Conservation (phyloP, 148 eudicot genomes). For the Silene conica region DNA sequence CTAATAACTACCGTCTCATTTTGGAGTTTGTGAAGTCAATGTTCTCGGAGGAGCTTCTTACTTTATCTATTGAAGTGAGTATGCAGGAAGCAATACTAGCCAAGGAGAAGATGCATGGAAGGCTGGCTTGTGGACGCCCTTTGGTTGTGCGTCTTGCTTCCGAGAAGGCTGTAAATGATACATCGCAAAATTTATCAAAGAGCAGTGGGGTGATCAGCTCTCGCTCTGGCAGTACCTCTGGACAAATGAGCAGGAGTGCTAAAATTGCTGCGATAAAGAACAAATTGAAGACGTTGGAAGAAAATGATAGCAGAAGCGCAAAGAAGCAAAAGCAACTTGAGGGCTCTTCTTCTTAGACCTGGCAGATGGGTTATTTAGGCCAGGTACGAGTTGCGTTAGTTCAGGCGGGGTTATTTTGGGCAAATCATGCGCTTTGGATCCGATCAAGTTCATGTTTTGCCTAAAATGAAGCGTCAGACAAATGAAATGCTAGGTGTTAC, state of each 20-base stretch:
- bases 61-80: constrained; percentile 68
- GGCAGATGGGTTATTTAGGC: not conserved
- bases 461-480: not conserved
- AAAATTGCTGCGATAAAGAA: constrained; percentile 89
- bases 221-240: constrained; percentile 34
- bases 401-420: no score
- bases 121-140: constrained; percentile 76
- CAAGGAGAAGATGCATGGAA: constrained; percentile 92
- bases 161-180: constrained; percentile 50
- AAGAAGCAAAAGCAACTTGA: constrained; percentile 66
- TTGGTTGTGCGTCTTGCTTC: constrained; percentile 80
- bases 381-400: no score
- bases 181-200: constrained; percentile 33
- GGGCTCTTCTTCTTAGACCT: constrained; percentile 9
- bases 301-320: constrained; percentile 38
- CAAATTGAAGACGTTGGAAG: constrained; percentile 79
- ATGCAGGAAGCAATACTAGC: constrained; percentile 94
- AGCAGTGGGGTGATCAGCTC: constrained; percentile 32
- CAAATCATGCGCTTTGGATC: not conserved
- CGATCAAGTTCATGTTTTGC: not conserved
- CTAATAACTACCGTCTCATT: not conserved
- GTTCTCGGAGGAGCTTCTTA: constrained; percentile 15
- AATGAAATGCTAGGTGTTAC: not conserved
- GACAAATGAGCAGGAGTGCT: constrained; percentile 61
- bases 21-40: not conserved